phyloP scores from a whole-genome alignment of 2,329 filamentous ascomycete species.

The Geosmithia morbida region DNA sequence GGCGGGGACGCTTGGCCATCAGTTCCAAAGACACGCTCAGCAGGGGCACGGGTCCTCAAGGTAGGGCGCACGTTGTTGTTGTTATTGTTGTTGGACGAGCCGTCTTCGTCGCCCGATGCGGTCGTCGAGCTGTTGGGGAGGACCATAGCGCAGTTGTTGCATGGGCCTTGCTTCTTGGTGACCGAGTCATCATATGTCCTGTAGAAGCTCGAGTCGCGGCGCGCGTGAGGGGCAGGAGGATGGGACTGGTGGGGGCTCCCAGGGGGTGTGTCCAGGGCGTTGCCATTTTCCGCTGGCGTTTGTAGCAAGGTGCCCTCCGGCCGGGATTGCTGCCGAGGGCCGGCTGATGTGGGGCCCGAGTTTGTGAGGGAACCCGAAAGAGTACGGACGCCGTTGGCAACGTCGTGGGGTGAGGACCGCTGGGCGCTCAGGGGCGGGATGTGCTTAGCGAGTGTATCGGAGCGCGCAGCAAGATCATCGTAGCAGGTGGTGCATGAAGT shows the following conservation, averaged over 20 bases:
- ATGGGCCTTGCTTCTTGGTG: conserved; percentile 47
- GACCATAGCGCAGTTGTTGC: conserved; percentile 55
- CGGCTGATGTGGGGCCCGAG: conserved; percentile 19
- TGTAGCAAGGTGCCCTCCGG: conserved; percentile 23
- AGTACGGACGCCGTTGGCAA: conserved; percentile 32
- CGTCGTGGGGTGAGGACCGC: conserved; percentile 13
- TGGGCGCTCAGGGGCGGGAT: conserved; percentile 4
- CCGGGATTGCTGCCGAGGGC: conserved; percentile 26
- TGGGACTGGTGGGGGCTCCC: conserved; percentile 35
- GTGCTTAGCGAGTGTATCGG: conserved; percentile 8
- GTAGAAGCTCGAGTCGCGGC: conserved; percentile 44
- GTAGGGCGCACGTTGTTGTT: conserved; percentile 37
- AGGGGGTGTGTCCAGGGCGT: conserved; percentile 40
- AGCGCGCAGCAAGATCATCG: conserved; percentile 18
- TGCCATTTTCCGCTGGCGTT: conserved; percentile 22
- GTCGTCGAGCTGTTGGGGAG: conserved; percentile 29
- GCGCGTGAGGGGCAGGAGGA: conserved; percentile 18
- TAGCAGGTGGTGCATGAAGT: conserved; percentile 46
- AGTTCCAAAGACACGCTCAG: conserved; percentile 39
- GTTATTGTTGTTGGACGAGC: no score
- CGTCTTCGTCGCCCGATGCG: conserved; percentile 9
- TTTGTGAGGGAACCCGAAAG: conserved; percentile 30
- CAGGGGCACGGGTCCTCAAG: conserved; percentile 44
- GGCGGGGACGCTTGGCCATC: conserved; percentile 33
- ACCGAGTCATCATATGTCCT: conserved; percentile 53